Evolutionary conservation across 83 land plant genomes (phyloP).

Genomic region (Picea engelmannii): DNA sequence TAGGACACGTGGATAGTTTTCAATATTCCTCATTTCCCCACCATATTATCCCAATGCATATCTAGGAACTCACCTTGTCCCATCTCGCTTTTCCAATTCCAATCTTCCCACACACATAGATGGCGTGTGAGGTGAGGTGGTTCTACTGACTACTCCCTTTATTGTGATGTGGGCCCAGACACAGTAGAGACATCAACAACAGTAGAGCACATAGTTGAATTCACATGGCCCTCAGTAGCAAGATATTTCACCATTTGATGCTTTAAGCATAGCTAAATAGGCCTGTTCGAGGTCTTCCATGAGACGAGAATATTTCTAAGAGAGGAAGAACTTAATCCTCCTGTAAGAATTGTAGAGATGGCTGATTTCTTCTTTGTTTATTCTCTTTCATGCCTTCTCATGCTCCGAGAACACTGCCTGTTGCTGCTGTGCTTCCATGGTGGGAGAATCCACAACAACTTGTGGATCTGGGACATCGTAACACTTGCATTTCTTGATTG

Average conservation of each 20-base stretch:
- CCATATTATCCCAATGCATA: no score
- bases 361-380: conserved; percentile 50
- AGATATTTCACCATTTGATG: conserved; percentile 38
- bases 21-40: no score
- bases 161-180: no score
- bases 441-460: neutral
- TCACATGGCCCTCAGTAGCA: no score
- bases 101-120: no score
- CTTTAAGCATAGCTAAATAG: conserved; percentile 52
- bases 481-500: neutral
- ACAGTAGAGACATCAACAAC: no score
- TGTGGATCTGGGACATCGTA: neutral
- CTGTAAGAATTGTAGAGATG: conserved; percentile 45
- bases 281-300: conserved; percentile 54
- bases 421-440: neutral
- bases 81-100: no score
- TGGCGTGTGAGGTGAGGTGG: no score
- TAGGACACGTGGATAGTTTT: no score
- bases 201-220: no score
- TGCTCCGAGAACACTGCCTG: conserved; percentile 37
- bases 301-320: conserved; percentile 40
- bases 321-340: conserved; percentile 33
- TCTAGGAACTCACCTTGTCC: no score
- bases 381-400: conserved; percentile 39
- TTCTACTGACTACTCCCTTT: no score